Base-by-base conservation (phyloP, 129 eudicot species). In the Lactuca saligna region DNA sequence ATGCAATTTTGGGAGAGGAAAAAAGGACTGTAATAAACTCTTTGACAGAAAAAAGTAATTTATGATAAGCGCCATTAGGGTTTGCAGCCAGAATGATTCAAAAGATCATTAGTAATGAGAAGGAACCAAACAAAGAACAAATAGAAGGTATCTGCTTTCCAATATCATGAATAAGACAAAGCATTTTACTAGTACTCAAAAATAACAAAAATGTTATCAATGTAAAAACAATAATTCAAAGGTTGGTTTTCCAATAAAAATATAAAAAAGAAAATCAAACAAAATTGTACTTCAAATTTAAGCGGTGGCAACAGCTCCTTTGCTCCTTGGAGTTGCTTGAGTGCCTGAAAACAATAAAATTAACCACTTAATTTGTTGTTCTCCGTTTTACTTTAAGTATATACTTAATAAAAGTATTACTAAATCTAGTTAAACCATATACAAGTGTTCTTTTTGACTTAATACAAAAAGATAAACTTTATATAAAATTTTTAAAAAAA, bases 281-380 rank as follows among this genome's bases (percentile, higher is more conserved):
- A 76, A 76, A 76, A 76, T 55, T 62, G 66, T 12, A 76, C 54
- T 62, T 69, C 60, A 69, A n/a, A 31, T 46, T 69, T 73, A 85
- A 57, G 87, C 55, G 41, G 81, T 54, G 46, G 88, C 77, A 37
- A 82, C 78, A 8, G 80, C 72, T 73, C 87, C 87, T 58, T 86
- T 81, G 82, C 75, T 86, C 71, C 91, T 83, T 73, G 91, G 91
- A 57, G 88, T 70, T 73, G 91, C 91, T 71, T 86, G 85, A 13
- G 91, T 86, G 51, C 91, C 90, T 85, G 17, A 41, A 25, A 15
- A 71, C 34, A 6, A 20, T 20, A 59, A 2, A 17, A 17, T 6
- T 50, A 63, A 5, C 56, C 56, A 39, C 41, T 11, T 12, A 10
- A 46, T 2, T 2, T 39, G 9, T 39, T 39, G 9, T 39, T 39